Base-by-base conservation (phyloP, 2,329 filamentous ascomycete genomes). In the Scytalidium sp. region DNA sequence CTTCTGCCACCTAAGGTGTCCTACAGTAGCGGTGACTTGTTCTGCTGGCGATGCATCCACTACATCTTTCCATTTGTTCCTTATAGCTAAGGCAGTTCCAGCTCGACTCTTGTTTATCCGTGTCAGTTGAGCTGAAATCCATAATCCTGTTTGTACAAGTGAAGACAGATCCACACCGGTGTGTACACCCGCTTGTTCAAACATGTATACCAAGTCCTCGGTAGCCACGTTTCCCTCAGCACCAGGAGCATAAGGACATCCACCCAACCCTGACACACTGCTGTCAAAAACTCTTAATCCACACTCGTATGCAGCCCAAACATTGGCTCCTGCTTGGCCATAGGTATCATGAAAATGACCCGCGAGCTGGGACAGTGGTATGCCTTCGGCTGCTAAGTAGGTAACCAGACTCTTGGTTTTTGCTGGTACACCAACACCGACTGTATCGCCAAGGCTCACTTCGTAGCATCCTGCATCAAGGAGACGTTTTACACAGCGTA, bases 291-390 rank as follows among this genome's bases (percentile, higher is more conserved):
- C 80, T 10, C 82, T 67, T 11, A 88, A 71, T 1, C 85, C 85
- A 53, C 79, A 76, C 45, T 82, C 76, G 17, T 87, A 77, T 2
- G 80, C 80, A 17, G 84, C 76, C 56, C 84, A 78, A 0, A 80
- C 79, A 60, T 88, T 88, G 2, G 84, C 80, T 2, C 87, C 70
- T 1, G 83, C 85, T 60, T 85, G 81, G 3, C 84, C 85, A 60
- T 86, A 87, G 0, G 85, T 88, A 58, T 89, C 85, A 59, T 89
- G 85, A 60, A 88, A 88, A 62, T 89, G 85, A 51, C 85, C 76
- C 0, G 84, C 85, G 1, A 88, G 67, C 51, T 78, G 76, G 27
- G 74, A 72, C 15, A 72, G 70, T 3, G 78, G 74, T 3, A 88
- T 70, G 0, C 76, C 77, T 1, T 78, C 75, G 13, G 7, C 8